phyloP scores from a whole-genome alignment of 768 basidiomycete genomes.

The Psilocybe cubensis region DNA sequence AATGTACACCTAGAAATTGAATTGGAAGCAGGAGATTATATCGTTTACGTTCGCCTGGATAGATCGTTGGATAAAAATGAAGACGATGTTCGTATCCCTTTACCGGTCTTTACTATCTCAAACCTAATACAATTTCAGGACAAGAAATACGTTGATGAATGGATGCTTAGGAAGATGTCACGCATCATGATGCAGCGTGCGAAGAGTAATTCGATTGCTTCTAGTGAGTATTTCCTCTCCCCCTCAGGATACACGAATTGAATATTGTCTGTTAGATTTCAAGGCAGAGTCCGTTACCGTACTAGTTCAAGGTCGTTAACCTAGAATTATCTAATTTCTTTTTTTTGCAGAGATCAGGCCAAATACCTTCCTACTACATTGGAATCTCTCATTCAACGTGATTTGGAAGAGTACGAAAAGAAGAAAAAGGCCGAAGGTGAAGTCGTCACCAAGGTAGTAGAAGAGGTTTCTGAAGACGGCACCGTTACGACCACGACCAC shows the following conservation, averaged over 20 bases:
- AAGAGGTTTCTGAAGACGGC: constrained; percentile 24
- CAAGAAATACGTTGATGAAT: constrained; percentile 29
- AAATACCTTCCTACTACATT: constrained; percentile 26
- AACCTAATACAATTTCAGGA: constrained; percentile 13
- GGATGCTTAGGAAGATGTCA: constrained; percentile 42
- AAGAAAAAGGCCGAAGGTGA: constrained; percentile 29
- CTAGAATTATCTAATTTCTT: background rate
- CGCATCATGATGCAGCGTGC: constrained; percentile 46
- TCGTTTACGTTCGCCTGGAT: constrained; percentile 46
- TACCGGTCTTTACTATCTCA: background rate
- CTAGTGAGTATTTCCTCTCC: constrained; percentile 36
- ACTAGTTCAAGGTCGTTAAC: background rate
- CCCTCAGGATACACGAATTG: background rate
- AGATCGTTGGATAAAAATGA: constrained; percentile 24
- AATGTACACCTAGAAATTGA: constrained; percentile 47
- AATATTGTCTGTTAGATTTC: constrained; percentile 28
- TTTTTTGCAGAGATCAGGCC: constrained; percentile 24
- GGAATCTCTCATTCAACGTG: constrained; percentile 19
- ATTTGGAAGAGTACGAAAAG: constrained; percentile 38
- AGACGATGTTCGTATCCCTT: constrained; percentile 14
- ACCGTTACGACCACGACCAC: constrained; percentile 31
- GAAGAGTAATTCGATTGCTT: constrained; percentile 48
- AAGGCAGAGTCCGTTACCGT: constrained; percentile 32
- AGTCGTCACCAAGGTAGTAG: constrained; percentile 23
- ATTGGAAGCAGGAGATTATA: constrained; percentile 45